phyloP scores from a whole-genome alignment of 306 rosid genomes.

The Arachis hypogaea region DNA sequence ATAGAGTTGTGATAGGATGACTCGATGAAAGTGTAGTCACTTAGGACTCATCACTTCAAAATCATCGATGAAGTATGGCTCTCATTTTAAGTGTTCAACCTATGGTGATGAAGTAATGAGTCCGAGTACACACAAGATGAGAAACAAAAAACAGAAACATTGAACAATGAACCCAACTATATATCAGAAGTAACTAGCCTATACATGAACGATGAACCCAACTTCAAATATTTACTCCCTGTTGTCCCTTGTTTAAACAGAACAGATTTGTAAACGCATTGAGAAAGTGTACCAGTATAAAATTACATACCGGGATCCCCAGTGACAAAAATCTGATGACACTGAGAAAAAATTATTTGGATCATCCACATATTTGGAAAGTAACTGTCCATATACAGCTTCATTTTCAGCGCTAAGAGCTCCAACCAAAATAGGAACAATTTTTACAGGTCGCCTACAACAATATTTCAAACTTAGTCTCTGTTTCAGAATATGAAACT shows the following conservation, averaged over 20 bases:
- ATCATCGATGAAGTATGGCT: too few species aligned
- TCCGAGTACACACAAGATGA: neutral
- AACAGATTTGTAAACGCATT: neutral
- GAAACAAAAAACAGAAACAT: slow-evolving; percentile 5
- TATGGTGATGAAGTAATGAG: too few species aligned
- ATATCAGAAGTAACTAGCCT: neutral
- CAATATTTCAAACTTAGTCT: slow-evolving; percentile 37
- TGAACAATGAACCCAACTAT: slow-evolving; percentile 2
- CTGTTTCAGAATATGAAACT: slow-evolving; percentile 21
- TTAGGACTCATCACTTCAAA: too few species aligned
- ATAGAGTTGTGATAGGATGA: neutral
- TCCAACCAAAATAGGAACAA: slow-evolving; percentile 94
- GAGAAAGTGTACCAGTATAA: neutral
- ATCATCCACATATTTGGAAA: slow-evolving; percentile 82
- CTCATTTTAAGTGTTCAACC: too few species aligned
- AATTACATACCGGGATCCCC: slow-evolving; percentile 86
- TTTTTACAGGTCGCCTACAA: slow-evolving; percentile 76
- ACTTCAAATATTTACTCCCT: neutral
- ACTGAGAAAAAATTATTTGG: slow-evolving; percentile 80
- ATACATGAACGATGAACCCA: slow-evolving; percentile 15
- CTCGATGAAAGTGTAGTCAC: too few species aligned
- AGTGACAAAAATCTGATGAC: slow-evolving; percentile 96
- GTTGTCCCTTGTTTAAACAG: neutral
- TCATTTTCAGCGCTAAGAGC: slow-evolving; percentile 76
- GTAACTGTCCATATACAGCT: slow-evolving; percentile 80